Base-by-base conservation (phyloP, 2,329 filamentous ascomycete species). In the Alternaria metachromatica region DNA sequence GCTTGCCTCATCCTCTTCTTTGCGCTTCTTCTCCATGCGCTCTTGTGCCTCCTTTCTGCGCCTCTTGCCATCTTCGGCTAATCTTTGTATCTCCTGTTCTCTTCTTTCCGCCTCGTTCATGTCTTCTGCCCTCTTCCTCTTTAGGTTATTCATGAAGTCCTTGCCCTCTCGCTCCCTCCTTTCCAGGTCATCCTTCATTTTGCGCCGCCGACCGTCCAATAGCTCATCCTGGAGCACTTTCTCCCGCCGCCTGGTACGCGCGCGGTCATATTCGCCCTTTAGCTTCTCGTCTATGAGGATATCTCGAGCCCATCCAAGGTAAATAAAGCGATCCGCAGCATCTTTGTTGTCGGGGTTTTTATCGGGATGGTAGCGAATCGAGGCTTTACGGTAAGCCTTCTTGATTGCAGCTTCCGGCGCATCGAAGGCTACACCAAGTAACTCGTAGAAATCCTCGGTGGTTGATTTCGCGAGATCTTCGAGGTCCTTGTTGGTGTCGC, bases 311-410 rank as follows among this genome's bases (percentile, higher is more conserved):
- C 92, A 91, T 75, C 94, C 92, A 62, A 97, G 89, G 1, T 92
- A 85, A 80, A 97, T 92, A 84, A 96, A 98, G 74, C 92, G 92
- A 60, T 90, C 89, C 49, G 92, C 86, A 70, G 96, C 93, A 72
- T 82, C 82, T 6, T 82, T 80, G 63, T 83, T 77, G 69, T 79
- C 78, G 56, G 87, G 88, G 59, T 94, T 90, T 82, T 97, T 97
- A 85, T 98, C 95, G 1, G 95, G 95, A 80, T 98, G 95, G 83
- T 94, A 93, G 75, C 93, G 93, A n/a, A 97, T 85, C 4, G 93
- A 93, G 28, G 90, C 90, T 73, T 92, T 92, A 63, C 93, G 89
- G 85, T 95, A 97, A 48, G 93, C 93, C 70, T 91, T 89, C 67
- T 92, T 90, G 73, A 97, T 90, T 66, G 94, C 91, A n/a, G 88